Evolutionary conservation across 2,329 filamentous ascomycete genomes (phyloP).

Genomic region (Beauveria sp.): DNA sequence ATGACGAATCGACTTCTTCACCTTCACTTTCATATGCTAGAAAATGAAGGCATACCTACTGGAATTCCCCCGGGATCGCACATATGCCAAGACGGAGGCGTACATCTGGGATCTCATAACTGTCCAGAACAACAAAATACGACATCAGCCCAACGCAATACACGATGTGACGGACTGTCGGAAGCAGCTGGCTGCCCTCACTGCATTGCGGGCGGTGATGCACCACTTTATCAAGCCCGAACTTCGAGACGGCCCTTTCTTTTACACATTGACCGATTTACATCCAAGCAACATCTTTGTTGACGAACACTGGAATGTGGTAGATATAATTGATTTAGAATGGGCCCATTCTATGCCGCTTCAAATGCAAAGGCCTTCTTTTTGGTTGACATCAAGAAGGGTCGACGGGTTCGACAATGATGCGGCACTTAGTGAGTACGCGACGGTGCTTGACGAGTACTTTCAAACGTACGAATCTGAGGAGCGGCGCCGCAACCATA

Average conservation of each 20-base stretch:
- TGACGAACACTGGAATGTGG: conserved; percentile 24
- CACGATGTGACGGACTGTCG: conserved; percentile 19
- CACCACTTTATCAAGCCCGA: conserved; percentile 18
- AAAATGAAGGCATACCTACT: conserved; percentile 26
- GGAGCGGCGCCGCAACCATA: not conserved
- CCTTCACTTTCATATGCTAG: conserved; percentile 23
- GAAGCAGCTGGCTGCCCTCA: conserved; percentile 22
- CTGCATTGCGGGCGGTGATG: conserved; percentile 20
- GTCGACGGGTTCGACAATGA: not conserved
- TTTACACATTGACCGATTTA: conserved; percentile 27
- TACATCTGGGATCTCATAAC: conserved; percentile 24
- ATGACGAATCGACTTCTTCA: conserved; percentile 27
- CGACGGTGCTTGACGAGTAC: not conserved
- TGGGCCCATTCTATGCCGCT: not conserved
- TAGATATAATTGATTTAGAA: conserved; percentile 19
- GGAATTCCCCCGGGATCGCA: conserved; percentile 24
- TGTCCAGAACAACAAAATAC: conserved; percentile 27
- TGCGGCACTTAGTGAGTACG: not conserved
- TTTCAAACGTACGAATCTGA: not conserved
- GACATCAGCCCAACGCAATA: conserved; percentile 26
- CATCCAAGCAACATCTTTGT: conserved; percentile 30
- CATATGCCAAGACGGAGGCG: conserved; percentile 24
- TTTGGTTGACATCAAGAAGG: not conserved
- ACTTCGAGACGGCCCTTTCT: conserved; percentile 22
- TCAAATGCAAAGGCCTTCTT: not conserved